Evolutionary conservation across 2,329 filamentous ascomycete genomes (phyloP).

Genomic region (Fusarium tjaetaba): DNA sequence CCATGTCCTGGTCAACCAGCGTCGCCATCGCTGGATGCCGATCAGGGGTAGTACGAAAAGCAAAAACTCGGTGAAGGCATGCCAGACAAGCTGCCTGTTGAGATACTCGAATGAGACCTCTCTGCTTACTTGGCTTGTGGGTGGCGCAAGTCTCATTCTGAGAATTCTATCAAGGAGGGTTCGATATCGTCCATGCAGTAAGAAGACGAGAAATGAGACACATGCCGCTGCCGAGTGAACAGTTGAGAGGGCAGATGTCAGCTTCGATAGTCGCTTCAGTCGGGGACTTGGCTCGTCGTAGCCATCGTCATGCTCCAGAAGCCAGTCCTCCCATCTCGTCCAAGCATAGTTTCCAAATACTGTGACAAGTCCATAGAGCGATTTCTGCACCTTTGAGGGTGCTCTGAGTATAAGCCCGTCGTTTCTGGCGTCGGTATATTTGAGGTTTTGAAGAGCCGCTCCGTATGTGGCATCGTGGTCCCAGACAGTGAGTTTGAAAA

Average conservation of each 20-base stretch:
- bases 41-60: constrained; percentile 97
- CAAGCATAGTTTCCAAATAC: constrained; percentile 90
- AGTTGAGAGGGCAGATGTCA: constrained; percentile 76
- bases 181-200: constrained; percentile 89
- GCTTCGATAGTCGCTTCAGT: constrained; percentile 67
- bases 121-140: constrained; percentile 83
- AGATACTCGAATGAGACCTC: constrained; percentile 98
- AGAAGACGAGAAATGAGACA: constrained; percentile 87
- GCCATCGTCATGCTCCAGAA: constrained; percentile 79
- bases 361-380: constrained; percentile 83
- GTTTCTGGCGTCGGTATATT: constrained; percentile 84
- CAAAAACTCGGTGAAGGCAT: constrained; percentile 99
- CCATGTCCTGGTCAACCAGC: constrained; percentile 90
- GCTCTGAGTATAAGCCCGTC: constrained; percentile 69
- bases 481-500: constrained; percentile 98
- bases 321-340: constrained; percentile 90
- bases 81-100: constrained; percentile 97
- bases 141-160: constrained; percentile 84
- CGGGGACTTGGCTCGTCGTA: constrained; percentile 69
- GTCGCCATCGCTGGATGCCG: constrained; percentile 90
- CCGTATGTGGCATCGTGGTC: constrained; percentile 96
- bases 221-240: constrained; percentile 85
- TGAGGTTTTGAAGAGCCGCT: constrained; percentile 89
- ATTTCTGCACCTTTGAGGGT: constrained; percentile 85
- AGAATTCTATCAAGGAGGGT: constrained; percentile 89